Evolutionary conservation across 2,329 filamentous ascomycete genomes (phyloP).

Genomic region (Trichoderma lentiforme): DNA sequence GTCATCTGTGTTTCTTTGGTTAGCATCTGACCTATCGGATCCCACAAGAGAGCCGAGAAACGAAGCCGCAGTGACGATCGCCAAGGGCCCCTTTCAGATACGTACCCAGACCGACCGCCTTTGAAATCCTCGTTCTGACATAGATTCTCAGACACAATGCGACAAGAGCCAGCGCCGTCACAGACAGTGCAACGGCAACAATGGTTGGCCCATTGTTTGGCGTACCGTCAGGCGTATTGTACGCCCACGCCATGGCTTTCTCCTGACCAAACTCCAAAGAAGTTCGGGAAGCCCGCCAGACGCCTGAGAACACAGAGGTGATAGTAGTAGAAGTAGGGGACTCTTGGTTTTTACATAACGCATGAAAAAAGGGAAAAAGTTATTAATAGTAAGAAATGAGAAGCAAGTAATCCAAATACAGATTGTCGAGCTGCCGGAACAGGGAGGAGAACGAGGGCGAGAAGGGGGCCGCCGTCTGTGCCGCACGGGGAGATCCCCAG

Average conservation of each 20-base stretch:
- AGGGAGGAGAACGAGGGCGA: background rate
- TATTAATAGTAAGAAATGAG: background rate
- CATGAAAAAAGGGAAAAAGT: background rate
- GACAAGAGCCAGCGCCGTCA: conserved; percentile 32
- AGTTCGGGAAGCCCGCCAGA: background rate
- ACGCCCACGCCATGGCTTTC: conserved; percentile 35
- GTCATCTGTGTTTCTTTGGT: conserved; percentile 19
- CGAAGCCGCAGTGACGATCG: background rate
- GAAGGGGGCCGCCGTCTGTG: background rate
- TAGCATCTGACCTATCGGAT: background rate
- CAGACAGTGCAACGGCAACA: conserved; percentile 27
- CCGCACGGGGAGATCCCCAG: background rate
- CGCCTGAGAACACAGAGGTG: background rate
- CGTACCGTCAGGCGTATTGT: conserved; percentile 32
- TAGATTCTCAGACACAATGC: conserved; percentile 34
- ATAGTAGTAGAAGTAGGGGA: background rate
- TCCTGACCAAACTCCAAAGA: background rate
- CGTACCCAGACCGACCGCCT: conserved; percentile 29
- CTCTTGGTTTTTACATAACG: background rate
- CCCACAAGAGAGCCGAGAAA: background rate
- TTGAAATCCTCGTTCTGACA: conserved; percentile 33
- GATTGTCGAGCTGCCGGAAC: background rate
- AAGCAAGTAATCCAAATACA: background rate
- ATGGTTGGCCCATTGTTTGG: conserved; percentile 36
- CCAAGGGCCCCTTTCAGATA: background rate